phyloP scores from a whole-genome alignment of 2,329 filamentous ascomycete species.

The Diaporthe vaccinii region DNA sequence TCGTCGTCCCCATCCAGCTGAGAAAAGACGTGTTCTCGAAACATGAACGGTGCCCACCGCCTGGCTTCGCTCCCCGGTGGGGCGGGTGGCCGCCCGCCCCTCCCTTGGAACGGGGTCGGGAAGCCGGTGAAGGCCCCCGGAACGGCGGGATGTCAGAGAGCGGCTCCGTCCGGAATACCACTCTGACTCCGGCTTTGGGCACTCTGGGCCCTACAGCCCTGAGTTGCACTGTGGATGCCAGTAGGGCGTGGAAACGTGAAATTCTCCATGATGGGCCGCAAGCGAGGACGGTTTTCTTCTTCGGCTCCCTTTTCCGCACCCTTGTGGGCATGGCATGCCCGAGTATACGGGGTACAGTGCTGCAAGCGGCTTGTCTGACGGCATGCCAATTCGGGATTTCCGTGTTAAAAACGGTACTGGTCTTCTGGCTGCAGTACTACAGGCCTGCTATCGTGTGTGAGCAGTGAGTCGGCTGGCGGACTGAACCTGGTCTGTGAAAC shows the following conservation, averaged over 20 bases:
- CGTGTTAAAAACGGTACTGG: slow-evolving; percentile 25
- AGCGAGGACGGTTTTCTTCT: slow-evolving; percentile 33
- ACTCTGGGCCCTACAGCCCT: slow-evolving; percentile 24
- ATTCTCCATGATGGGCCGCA: slow-evolving; percentile 28
- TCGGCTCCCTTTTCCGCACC: slow-evolving; percentile 33
- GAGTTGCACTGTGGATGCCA: slow-evolving; percentile 28
- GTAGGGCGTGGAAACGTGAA: slow-evolving; percentile 32
- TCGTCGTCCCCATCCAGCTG: slow-evolving; percentile 13
- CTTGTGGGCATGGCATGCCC: slow-evolving; percentile 29
- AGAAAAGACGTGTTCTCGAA: slow-evolving; percentile 30
- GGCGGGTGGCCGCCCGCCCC: slow-evolving; percentile 19
- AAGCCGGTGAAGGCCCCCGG: slow-evolving; percentile 35
- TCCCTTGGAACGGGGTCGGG: slow-evolving; percentile 23
- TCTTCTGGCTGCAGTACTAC: not conserved
- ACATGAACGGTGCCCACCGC: slow-evolving; percentile 20
- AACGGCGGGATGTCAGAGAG: slow-evolving; percentile 30
- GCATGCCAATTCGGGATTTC: slow-evolving; percentile 34
- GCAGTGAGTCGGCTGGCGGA: not conserved
- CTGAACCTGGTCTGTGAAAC: slow-evolving; percentile 14
- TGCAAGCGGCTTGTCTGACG: slow-evolving; percentile 12
- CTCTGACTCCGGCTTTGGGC: slow-evolving; percentile 19
- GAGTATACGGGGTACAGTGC: slow-evolving; percentile 34
- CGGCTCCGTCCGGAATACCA: slow-evolving; percentile 34
- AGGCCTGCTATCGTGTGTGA: slow-evolving; percentile 15
- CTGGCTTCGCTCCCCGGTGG: slow-evolving; percentile 24